Evolutionary conservation across 208 protist species (phyloP).

Genomic region (Crithidia bombi): DNA sequence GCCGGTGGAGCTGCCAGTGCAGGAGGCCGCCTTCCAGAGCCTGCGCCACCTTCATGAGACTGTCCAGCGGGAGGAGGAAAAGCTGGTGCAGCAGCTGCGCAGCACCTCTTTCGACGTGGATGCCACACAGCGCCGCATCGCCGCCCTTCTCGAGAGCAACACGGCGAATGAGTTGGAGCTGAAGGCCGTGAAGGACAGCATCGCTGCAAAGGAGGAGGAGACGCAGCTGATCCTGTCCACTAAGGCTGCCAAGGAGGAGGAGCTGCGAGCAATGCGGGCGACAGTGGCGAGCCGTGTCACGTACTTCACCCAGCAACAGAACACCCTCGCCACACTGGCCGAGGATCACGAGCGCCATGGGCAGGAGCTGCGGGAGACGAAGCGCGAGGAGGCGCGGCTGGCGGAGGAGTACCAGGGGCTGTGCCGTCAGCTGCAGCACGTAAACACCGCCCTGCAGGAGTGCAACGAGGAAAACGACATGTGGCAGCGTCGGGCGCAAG

Average conservation of each 20-base stretch:
- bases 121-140: slow-evolving; percentile 50
- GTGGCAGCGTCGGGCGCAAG: slow-evolving; percentile 63
- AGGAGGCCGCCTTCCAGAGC: slow-evolving; percentile 95
- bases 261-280: slow-evolving; percentile 71
- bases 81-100: slow-evolving; percentile 56
- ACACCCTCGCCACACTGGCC: slow-evolving; percentile 59
- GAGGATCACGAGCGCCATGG: slow-evolving; percentile 58
- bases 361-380: slow-evolving; percentile 42
- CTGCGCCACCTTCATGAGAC: slow-evolving; percentile 91
- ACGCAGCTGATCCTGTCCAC: slow-evolving; percentile 52
- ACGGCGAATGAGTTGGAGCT: slow-evolving; percentile 58
- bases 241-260: slow-evolving; percentile 83
- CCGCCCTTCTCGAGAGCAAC: slow-evolving; percentile 53
- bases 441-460: slow-evolving; percentile 86
- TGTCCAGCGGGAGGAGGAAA: slow-evolving; percentile 93
- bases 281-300: slow-evolving; percentile 49
- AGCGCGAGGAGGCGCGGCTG: slow-evolving; percentile 54
- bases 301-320: slow-evolving; percentile 44
- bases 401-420: slow-evolving; percentile 87
- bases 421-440: slow-evolving; percentile 74
- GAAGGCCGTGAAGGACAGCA: slow-evolving; percentile 37
- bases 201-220: slow-evolving; percentile 63
- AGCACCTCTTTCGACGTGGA: slow-evolving; percentile 57
- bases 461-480: slow-evolving; percentile 88
- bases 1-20: slow-evolving; percentile 87